Base-by-base conservation (phyloP, 1,139 yeast species). In the Insectozyma bohioensis region DNA sequence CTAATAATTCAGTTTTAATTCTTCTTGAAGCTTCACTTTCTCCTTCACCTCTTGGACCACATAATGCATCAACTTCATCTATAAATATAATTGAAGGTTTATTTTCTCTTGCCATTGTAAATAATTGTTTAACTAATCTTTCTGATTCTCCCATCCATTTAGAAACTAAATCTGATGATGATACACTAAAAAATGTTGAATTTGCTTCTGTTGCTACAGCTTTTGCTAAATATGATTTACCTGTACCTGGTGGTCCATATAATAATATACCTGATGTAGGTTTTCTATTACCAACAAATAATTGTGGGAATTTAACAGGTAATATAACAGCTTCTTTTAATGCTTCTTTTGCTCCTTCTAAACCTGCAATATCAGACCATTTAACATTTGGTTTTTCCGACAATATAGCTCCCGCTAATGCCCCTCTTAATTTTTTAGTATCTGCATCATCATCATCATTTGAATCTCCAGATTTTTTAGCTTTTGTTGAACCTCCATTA, bases 141-240 rank as follows among this genome's bases (percentile, higher is more conserved):
- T 92, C 97, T 18, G 92, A 80, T 56, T 92, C 98, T 47, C 99
- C 99, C 97, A 92, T 90, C 97, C 97, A 92, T 58, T 92, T 94
- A 44, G 95, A 83, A 4, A 94, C 97, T 51, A 92, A 72, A 57
- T 92, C 97, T 8, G 95, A 85, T 0, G 97, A 87, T 12, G 95
- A 85, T 3, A 92, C 95, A 4, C 96, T 85, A 59, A 92, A 94
- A 50, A 92, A 92, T 0, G 98, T 92, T 0, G 96, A 85, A 53
- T 90, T 88, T 34, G 98, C 96, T 54, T 92, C 99, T 1, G 98
- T 92, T 17, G 99, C 99, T 4, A 92, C 97, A 0, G 98, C 98
- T 54, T 92, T 92, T 11, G 98, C 98, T 39, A 94, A 67, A 56
- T 82, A 92, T 1, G 97, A 90, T 55, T 94, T 94, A 69, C 98